These are phyloP conservation scores for Friedmanniomyces endolithicus DNA, from an alignment of 495 filamentous ascomycete species.

Conservation along the genomic window DNA sequence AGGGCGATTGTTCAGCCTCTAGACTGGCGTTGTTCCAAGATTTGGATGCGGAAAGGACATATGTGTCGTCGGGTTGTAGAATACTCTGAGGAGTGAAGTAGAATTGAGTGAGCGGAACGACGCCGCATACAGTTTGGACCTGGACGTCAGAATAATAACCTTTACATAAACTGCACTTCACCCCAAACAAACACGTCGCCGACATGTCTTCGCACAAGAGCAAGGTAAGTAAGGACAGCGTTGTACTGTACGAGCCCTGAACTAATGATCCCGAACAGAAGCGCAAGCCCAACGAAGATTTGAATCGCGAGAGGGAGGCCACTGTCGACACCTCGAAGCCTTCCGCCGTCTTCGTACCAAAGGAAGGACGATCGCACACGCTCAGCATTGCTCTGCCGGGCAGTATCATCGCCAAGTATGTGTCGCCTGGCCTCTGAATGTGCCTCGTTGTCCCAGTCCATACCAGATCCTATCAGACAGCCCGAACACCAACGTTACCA, in stretches of 20 bases:
- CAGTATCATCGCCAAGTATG: constrained; percentile 47
- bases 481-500: background rate
- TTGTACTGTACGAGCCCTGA: background rate
- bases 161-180: no score
- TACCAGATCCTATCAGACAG: no score
- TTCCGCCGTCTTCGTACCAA: constrained; percentile 42
- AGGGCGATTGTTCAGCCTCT: no score
- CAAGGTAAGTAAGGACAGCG: background rate
- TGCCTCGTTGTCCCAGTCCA: background rate
- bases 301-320: background rate
- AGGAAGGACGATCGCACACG: constrained; percentile 36
- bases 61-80: no score
- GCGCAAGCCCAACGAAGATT: constrained; percentile 19
- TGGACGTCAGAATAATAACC: no score
- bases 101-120: no score
- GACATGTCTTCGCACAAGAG: background rate
- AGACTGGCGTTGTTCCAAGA: no score
- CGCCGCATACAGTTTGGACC: no score
- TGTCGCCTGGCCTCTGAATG: background rate
- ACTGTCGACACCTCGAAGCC: constrained; percentile 43
- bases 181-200: no score
- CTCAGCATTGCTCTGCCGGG: constrained; percentile 47
- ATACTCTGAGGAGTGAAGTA: no score
- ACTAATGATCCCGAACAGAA: constrained; percentile 17
- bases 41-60: no score